A percentile compares a stretch with the other conserved stretches of the same genome.
Evolutionary conservation across 495 filamentous ascomycete genomes (phyloP).

Genomic region (Aspergillus panamensis): DNA sequence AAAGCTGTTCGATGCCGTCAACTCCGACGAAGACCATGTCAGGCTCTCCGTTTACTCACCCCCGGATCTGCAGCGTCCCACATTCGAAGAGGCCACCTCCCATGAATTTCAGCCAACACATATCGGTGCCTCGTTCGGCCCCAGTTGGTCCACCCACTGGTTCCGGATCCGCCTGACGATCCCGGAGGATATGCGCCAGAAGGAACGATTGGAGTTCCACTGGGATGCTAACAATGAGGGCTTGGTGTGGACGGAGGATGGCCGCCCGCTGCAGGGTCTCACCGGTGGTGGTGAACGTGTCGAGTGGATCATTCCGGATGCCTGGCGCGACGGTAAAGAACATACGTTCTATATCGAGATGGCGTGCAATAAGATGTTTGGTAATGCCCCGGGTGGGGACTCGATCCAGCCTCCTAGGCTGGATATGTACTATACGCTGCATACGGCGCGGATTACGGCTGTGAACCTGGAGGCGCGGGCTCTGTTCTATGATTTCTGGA

Average conservation of each 20-base stretch:
- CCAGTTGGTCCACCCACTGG: constrained; percentile 99
- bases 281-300: constrained; percentile 87
- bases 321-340: constrained; percentile 75
- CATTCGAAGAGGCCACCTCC: constrained; percentile 84
- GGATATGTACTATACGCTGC: constrained; percentile 71
- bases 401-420: constrained; percentile 84
- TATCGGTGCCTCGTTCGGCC: constrained; percentile 79
- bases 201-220: constrained; percentile 82
- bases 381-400: constrained; percentile 81
- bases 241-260: constrained; percentile 83
- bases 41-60: constrained; percentile 85
- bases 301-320: constrained; percentile 84
- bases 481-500: constrained; percentile 90
- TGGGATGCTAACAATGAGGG: constrained; percentile 95
- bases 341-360: constrained; percentile 95
- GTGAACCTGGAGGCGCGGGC: constrained; percentile 81
- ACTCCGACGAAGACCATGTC: constrained; percentile 68
- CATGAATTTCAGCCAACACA: constrained; percentile 72
- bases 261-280: constrained; percentile 84
- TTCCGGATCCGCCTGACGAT: constrained; percentile 78
- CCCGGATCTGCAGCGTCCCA: constrained; percentile 71
- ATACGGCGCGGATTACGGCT: constrained; percentile 79
- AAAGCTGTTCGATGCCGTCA: constrained; percentile 73
- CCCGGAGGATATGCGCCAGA: constrained; percentile 64
- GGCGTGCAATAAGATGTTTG: constrained; percentile 99